Percentiles rank a stretch among this genome's conserved stretches.
Evolutionary conservation across 2,329 filamentous ascomycete species (phyloP).

Genomic region (Incumbomyces lentus): DNA sequence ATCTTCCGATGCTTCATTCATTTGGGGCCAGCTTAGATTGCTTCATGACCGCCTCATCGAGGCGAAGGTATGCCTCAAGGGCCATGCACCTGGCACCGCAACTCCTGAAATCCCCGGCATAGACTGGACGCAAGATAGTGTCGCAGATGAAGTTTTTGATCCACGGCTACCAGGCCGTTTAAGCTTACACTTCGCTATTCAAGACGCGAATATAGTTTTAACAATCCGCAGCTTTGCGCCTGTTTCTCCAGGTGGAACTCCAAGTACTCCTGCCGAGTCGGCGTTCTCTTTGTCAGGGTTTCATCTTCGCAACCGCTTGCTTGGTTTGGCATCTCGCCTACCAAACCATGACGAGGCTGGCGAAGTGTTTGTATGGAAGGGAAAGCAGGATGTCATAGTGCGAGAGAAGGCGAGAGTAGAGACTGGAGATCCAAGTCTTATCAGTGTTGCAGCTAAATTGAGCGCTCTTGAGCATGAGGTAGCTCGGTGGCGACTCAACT

Average conservation of each 20-base stretch:
- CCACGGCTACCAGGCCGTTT: conserved; percentile 55
- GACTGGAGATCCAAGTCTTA: conserved; percentile 75
- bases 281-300: conserved; percentile 53
- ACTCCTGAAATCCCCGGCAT: conserved; percentile 26
- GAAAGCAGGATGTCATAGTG: conserved; percentile 65
- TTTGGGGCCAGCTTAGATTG: conserved; percentile 48
- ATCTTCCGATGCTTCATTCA: conserved; percentile 46
- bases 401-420: conserved; percentile 84
- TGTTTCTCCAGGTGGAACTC: conserved; percentile 45
- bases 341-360: conserved; percentile 73
- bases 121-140: conserved; percentile 48
- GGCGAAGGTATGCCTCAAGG: conserved; percentile 50
- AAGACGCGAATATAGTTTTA: conserved; percentile 60
- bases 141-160: conserved; percentile 53
- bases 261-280: conserved; percentile 52
- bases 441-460: conserved; percentile 75
- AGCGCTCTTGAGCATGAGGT: conserved; percentile 66
- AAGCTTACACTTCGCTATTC: conserved; percentile 61
- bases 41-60: conserved; percentile 50
- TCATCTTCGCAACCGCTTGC: conserved; percentile 47
- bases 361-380: conserved; percentile 56
- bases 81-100: conserved; percentile 22
- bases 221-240: conserved; percentile 61
- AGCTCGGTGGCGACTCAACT: conserved; percentile 56
- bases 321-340: conserved; percentile 33